Evolutionary conservation across 2,329 filamentous ascomycete genomes (phyloP).

Genomic region (Bipolaris victoriae): DNA sequence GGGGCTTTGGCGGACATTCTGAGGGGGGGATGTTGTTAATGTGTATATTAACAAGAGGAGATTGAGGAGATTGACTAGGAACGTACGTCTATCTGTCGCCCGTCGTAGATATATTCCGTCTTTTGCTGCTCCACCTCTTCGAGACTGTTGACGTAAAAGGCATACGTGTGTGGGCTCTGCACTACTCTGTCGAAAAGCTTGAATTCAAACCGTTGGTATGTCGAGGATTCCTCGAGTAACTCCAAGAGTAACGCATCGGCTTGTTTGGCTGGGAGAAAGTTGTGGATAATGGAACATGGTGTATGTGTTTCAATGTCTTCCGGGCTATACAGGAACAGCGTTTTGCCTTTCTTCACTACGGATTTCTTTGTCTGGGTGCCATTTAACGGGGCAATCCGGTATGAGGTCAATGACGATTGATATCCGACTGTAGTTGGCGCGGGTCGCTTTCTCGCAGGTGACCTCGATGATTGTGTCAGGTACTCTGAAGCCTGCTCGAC

Average conservation of each 20-base stretch:
- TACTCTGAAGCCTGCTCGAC: slow-evolving; percentile 68
- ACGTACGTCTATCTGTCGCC: slow-evolving; percentile 56
- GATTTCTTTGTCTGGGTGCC: slow-evolving; percentile 43
- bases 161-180: slow-evolving; percentile 80
- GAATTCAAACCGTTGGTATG: slow-evolving; percentile 75
- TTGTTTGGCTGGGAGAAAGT: slow-evolving; percentile 75
- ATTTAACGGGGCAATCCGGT: slow-evolving; percentile 21
- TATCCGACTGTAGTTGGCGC: slow-evolving; percentile 43
- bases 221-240: slow-evolving; percentile 73
- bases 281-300: slow-evolving; percentile 89
- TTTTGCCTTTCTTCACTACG: slow-evolving; percentile 77
- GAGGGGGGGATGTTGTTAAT: too few relatives aligned
- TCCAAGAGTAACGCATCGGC: slow-evolving; percentile 78
- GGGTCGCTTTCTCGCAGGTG: slow-evolving; percentile 44
- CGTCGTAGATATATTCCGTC: slow-evolving; percentile 86
- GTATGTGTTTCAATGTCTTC: slow-evolving; percentile 81
- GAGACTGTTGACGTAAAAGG: slow-evolving; percentile 79
- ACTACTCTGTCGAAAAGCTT: slow-evolving; percentile 90
- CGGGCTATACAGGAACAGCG: slow-evolving; percentile 82
- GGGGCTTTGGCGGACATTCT: slow-evolving; percentile 76
- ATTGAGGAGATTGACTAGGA: too few relatives aligned
- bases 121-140: slow-evolving; percentile 74
- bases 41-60: not conserved
- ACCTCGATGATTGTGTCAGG: slow-evolving; percentile 51
- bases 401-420: slow-evolving; percentile 52